A percentile compares a stretch with the other conserved stretches of the same genome.
phyloP scores from a whole-genome alignment of 1,139 yeast genomes.

The Suhomyces bokatorum region DNA sequence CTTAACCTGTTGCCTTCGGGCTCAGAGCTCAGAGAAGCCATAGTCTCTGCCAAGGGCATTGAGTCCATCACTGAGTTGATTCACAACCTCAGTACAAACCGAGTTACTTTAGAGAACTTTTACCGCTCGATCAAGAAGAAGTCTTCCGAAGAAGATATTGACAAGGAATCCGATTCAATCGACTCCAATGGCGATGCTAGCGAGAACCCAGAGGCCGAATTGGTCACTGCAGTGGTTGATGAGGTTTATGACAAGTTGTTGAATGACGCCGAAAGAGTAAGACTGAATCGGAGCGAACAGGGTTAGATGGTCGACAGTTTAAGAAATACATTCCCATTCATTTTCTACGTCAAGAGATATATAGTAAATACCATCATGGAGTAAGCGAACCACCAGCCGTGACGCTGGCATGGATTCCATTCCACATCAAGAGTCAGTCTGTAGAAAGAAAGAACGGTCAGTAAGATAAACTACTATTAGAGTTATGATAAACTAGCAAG shows the following conservation, averaged over 20 bases:
- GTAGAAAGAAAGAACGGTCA: too few species aligned
- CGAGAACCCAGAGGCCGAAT: slow-evolving; percentile 13
- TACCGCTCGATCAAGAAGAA: slow-evolving; percentile 28
- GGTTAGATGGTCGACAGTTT: not conserved
- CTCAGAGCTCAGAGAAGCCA: slow-evolving; percentile 71
- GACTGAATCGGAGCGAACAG: slow-evolving; percentile 42
- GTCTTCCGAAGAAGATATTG: slow-evolving; percentile 13
- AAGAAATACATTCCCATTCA: too few species aligned
- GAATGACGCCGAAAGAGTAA: slow-evolving; percentile 63
- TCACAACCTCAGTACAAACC: slow-evolving; percentile 57
- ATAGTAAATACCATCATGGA: not conserved
- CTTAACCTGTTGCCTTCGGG: slow-evolving; percentile 66
- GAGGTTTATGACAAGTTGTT: slow-evolving; percentile 70
- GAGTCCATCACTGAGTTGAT: slow-evolving; percentile 71
- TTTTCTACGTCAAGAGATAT: not conserved
- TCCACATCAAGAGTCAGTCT: too few species aligned
- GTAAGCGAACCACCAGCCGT: too few species aligned
- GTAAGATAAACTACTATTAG: too few species aligned
- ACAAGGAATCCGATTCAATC: slow-evolving; percentile 35
- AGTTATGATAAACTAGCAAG: too few species aligned
- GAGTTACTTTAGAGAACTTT: slow-evolving; percentile 56
- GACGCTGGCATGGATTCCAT: too few species aligned
- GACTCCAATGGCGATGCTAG: slow-evolving; percentile 26
- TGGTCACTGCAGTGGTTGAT: slow-evolving; percentile 50
- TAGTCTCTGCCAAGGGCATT: slow-evolving; percentile 75